These are phyloP conservation scores for Dittrichia graveolens DNA, from an alignment of 129 eudicot species.

Conservation along the genomic window DNA sequence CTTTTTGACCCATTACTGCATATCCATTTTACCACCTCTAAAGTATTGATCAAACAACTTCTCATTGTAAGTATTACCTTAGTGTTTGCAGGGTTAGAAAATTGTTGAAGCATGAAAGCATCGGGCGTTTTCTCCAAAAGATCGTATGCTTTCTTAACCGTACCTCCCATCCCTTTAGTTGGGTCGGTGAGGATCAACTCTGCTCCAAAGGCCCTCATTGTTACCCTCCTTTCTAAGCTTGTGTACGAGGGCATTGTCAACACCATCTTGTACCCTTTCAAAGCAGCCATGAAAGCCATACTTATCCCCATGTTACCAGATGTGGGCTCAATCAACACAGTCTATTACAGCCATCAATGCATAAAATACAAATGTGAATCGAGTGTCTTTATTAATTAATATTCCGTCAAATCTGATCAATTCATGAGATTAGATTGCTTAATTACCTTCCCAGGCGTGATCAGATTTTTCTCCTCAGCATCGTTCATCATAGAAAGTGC, in stretches of 20 bases:
- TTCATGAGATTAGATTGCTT: background rate
- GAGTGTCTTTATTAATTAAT: background rate
- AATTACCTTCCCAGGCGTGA: slow-evolving; percentile 80
- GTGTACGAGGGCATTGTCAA: slow-evolving; percentile 98
- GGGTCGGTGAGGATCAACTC: slow-evolving; percentile 92
- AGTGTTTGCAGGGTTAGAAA: slow-evolving; percentile 89
- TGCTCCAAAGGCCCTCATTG: slow-evolving; percentile 96
- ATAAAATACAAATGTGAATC: background rate
- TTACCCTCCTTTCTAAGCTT: slow-evolving; percentile 92
- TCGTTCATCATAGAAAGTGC: slow-evolving; percentile 79
- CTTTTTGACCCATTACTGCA: background rate
- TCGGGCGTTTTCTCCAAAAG: slow-evolving; percentile 85
- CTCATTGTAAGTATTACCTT: no score
- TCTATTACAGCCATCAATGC: slow-evolving; percentile 39
- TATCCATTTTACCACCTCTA: background rate
- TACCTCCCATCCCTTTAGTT: slow-evolving; percentile 93
- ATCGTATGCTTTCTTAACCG: slow-evolving; percentile 92
- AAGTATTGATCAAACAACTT: no score
- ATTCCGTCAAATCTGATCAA: background rate
- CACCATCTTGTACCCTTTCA: slow-evolving; percentile 98
- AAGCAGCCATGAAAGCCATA: slow-evolving; percentile 98
- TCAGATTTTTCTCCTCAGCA: slow-evolving; percentile 79
- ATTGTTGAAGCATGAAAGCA: slow-evolving; percentile 96
- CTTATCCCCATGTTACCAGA: slow-evolving; percentile 99
- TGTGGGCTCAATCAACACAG: slow-evolving; percentile 93